Evolutionary conservation across 345 rosid species (phyloP).

Genomic region (Populus ilicifolia): DNA sequence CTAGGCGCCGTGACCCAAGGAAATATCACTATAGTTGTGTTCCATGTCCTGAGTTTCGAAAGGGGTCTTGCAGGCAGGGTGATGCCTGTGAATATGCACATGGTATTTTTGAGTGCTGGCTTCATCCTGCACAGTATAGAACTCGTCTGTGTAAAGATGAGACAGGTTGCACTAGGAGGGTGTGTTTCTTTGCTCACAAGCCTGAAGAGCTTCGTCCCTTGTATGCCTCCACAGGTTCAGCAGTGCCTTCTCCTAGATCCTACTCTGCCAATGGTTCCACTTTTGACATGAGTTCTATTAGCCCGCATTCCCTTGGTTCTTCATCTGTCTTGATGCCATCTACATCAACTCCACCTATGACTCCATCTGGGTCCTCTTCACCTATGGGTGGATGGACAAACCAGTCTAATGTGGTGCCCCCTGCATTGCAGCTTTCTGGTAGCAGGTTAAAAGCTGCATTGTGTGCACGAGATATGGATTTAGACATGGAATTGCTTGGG

Average conservation of each 20-base stretch:
- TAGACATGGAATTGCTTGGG: conserved; percentile 41
- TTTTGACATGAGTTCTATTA: conserved; percentile 60
- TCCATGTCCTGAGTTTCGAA: conserved; percentile 90
- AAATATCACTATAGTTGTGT: conserved; percentile 88
- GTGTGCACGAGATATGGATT: conserved; percentile 63
- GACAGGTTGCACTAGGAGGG: conserved; percentile 64
- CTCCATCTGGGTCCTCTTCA: conserved; percentile 57
- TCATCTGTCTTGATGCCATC: conserved; percentile 43
- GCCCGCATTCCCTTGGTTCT: conserved; percentile 57
- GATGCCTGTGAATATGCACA: conserved; percentile 90
- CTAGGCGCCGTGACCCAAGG: conserved; percentile 88
- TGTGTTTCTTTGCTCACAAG: conserved; percentile 95
- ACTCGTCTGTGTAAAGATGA: conserved; percentile 92
- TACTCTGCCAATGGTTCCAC: conserved; percentile 42
- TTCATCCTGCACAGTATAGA: conserved; percentile 93
- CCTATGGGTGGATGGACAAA: conserved; percentile 55
- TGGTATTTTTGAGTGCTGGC: conserved; percentile 94
- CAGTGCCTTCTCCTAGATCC: conserved; percentile 74
- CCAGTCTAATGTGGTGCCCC: conserved; percentile 46
- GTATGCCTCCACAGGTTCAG: conserved; percentile 82
- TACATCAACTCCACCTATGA: conserved; percentile 65
- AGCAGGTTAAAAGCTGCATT: conserved; percentile 67
- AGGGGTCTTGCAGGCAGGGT: conserved; percentile 79
- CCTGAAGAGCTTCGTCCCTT: conserved; percentile 81
- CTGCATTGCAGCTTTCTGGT: conserved; percentile 69